These are phyloP conservation scores for Trichoderma asperelloides DNA, from an alignment of 495 filamentous ascomycete species.

Conservation along the genomic window DNA sequence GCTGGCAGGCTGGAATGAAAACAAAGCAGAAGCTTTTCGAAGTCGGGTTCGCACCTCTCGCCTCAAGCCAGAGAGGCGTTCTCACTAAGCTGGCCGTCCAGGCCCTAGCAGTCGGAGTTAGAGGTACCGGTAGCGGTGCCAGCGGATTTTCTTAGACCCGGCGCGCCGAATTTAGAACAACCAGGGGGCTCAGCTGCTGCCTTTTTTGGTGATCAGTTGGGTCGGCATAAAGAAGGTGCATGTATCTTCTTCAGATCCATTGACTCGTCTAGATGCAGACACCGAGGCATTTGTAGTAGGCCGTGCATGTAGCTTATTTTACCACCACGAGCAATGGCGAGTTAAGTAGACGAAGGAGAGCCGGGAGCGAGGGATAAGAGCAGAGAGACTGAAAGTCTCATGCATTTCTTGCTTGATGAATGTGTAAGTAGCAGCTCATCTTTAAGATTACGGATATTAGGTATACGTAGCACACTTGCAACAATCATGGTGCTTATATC, in stretches of 20 bases:
- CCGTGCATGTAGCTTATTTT: no score
- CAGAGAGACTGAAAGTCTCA: no score
- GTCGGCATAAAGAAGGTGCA: neutral
- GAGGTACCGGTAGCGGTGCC: neutral
- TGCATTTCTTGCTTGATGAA: no score
- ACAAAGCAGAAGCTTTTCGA: constrained; percentile 12
- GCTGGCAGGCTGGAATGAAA: constrained; percentile 13
- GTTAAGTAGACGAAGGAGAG: no score
- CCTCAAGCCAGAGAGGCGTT: neutral
- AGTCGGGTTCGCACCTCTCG: constrained; percentile 9
- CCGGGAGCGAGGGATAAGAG: no score
- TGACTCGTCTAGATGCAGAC: no score
- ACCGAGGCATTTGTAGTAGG: no score
- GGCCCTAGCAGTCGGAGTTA: neutral
- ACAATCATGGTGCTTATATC: neutral
- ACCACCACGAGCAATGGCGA: no score
- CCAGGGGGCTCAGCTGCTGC: neutral
- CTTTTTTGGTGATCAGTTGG: neutral
- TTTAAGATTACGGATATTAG: neutral
- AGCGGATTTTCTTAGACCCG: constrained; percentile 3
- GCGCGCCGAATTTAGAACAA: neutral
- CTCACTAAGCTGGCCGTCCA: neutral
- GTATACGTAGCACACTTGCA: neutral
- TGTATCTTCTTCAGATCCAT: neutral
- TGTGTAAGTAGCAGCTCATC: no score